phyloP scores from a whole-genome alignment of 768 basidiomycete species.

The Lactifluus subvellereus region DNA sequence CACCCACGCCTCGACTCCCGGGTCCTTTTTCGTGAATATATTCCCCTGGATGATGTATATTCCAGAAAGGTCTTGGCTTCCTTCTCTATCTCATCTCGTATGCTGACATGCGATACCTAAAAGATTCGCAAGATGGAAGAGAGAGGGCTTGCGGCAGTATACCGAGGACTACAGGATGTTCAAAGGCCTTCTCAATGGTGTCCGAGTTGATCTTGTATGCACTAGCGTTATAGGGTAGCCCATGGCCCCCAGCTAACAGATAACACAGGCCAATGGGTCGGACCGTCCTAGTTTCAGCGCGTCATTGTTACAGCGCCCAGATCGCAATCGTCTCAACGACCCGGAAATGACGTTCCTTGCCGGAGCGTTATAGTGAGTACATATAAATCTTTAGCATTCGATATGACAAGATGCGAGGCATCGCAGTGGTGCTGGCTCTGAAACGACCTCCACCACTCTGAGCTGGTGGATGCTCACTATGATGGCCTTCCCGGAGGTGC shows the following conservation, averaged over 20 bases:
- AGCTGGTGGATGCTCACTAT: conserved; percentile 11
- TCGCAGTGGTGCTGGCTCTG: conserved; percentile 2
- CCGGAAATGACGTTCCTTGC: neutral
- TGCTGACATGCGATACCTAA: neutral
- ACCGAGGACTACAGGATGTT: neutral
- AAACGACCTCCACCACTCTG: conserved; percentile 11
- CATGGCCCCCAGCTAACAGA: neutral
- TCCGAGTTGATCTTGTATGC: conserved; percentile 3
- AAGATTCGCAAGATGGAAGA: conserved; percentile 15
- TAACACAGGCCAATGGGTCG: neutral
- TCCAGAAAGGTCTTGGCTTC: conserved; percentile 3
- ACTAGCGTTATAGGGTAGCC: neutral
- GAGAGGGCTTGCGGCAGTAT: neutral
- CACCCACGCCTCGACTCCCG: neutral
- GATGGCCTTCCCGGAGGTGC: conserved; percentile 18
- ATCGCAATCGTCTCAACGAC: neutral
- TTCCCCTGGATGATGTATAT: conserved; percentile 17
- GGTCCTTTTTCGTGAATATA: neutral
- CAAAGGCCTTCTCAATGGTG: neutral
- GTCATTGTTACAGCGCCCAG: neutral
- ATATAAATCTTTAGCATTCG: neutral
- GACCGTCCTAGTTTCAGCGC: neutral
- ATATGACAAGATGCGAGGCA: neutral
- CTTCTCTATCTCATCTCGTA: neutral
- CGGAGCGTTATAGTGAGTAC: neutral